These are phyloP conservation scores for Cystobasidiaceae sp. DNA, from an alignment of 1,284 basidiomycete genomes.

Conservation along the genomic window DNA sequence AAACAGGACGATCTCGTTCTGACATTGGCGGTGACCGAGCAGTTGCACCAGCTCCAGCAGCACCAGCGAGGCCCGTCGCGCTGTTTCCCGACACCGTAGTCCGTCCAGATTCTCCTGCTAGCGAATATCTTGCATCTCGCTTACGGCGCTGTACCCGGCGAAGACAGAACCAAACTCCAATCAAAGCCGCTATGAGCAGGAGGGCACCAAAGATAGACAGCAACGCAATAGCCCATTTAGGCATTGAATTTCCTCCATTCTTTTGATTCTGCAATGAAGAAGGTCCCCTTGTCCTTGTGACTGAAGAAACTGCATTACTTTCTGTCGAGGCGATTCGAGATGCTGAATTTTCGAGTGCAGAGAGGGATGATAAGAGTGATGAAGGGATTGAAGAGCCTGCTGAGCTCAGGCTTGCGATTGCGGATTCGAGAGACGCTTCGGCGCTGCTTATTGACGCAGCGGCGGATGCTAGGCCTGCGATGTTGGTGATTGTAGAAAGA, in stretches of 20 bases:
- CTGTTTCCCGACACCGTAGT: background rate
- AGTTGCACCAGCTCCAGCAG: constrained; percentile 47
- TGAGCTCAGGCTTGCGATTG: constrained; percentile 1
- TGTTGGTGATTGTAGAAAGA: background rate
- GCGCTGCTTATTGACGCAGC: constrained; percentile 14
- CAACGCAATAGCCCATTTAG: constrained; percentile 80
- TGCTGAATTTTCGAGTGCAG: background rate
- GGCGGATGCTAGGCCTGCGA: background rate
- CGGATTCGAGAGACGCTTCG: constrained; percentile 1
- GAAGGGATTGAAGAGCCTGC: background rate
- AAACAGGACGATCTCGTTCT: background rate
- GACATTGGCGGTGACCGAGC: constrained; percentile 13
- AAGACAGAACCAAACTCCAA: constrained; percentile 64
- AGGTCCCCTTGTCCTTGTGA: background rate
- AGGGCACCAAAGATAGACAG: constrained; percentile 74
- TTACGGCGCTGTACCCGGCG: constrained; percentile 56
- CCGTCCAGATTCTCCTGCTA: constrained; percentile 38
- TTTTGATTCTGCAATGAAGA: constrained; percentile 51
- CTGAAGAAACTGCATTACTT: background rate
- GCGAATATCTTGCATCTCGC: constrained; percentile 51
- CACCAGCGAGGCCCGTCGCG: background rate
- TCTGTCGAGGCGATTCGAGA: background rate
- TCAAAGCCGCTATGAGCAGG: constrained; percentile 62
- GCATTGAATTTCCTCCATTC: constrained; percentile 52
- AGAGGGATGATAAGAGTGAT: background rate